These are phyloP conservation scores for Phaffia australis DNA, from an alignment of 768 basidiomycete genomes.

Conservation along the genomic window DNA sequence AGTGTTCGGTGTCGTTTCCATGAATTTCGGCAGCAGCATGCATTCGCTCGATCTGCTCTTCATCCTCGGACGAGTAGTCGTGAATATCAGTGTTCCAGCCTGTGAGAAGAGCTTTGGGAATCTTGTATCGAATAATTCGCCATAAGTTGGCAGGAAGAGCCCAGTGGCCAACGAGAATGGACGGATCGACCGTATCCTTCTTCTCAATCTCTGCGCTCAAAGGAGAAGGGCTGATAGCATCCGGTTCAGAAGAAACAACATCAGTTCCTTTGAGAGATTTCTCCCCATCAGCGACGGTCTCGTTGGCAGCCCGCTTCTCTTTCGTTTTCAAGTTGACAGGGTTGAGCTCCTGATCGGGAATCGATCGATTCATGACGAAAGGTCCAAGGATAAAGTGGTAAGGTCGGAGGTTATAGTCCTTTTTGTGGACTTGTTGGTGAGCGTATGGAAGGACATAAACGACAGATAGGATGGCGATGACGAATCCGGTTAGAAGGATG, in stretches of 20 bases:
- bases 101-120: constrained; percentile 4
- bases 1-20: constrained; percentile 42
- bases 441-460: constrained; percentile 43
- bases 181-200: neutral
- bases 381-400: constrained; percentile 43
- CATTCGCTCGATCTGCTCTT: constrained; percentile 35
- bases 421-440: constrained; percentile 39
- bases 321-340: neutral
- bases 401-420: constrained; percentile 41
- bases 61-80: neutral
- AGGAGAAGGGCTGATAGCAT: too few relatives aligned
- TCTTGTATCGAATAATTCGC: constrained; percentile 38
- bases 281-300: neutral
- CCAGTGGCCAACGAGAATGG: constrained; percentile 28
- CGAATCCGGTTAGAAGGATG: constrained; percentile 38
- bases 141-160: constrained; percentile 37
- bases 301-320: neutral
- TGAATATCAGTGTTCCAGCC: neutral
- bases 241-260: too few relatives aligned
- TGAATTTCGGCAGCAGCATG: constrained; percentile 37
- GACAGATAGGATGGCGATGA: constrained; percentile 35
- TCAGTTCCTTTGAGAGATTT: too few relatives aligned
- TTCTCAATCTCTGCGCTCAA: too few relatives aligned
- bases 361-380: constrained; percentile 37
- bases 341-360: constrained; percentile 29